Evolutionary conservation across 73 alveolate species (phyloP).

Genomic region (Tetrahymena elliotti): DNA sequence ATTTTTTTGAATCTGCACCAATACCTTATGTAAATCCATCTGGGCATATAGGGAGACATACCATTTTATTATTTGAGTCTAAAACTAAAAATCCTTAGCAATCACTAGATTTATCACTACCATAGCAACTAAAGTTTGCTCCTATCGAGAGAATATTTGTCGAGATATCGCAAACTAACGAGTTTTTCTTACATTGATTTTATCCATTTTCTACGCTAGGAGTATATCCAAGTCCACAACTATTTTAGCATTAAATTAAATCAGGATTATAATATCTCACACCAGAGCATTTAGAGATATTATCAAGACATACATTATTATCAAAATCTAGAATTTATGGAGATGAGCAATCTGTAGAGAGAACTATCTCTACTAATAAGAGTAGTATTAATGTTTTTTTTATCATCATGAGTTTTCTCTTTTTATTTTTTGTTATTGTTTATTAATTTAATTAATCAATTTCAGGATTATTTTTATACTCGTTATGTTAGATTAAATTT

Average conservation of each 20-base stretch:
- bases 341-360: not conserved
- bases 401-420: not conserved
- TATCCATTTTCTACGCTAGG: not conserved
- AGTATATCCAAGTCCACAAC: not conserved
- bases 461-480: not conserved
- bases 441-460: too few species aligned
- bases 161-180: not conserved
- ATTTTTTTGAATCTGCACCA: not conserved
- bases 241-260: not conserved
- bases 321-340: not conserved
- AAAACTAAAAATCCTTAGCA: not conserved
- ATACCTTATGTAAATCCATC: not conserved
- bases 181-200: not conserved
- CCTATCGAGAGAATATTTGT: not conserved
- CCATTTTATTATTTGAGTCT: not conserved
- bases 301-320: not conserved
- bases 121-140: not conserved
- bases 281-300: not conserved
- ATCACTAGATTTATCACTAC: not conserved
- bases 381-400: not conserved
- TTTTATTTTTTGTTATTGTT: too few species aligned
- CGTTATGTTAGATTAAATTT: not conserved
- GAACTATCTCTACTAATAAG: not conserved
- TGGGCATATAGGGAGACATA: not conserved
- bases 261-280: not conserved